These are phyloP conservation scores for Sequoia sempervirens DNA, from an alignment of 75 land plant genomes.

Conservation along the genomic window DNA sequence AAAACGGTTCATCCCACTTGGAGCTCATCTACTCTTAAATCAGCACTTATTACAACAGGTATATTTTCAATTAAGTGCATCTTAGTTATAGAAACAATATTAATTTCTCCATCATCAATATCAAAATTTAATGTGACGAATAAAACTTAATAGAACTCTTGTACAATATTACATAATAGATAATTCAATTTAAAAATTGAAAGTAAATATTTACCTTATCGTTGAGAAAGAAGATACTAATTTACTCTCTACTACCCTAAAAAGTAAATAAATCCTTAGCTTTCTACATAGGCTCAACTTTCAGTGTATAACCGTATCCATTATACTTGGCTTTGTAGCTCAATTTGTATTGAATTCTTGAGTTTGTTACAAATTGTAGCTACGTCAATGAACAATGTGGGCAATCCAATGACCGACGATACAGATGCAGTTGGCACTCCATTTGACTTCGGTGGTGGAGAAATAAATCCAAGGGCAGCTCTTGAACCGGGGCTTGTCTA, in stretches of 20 bases:
- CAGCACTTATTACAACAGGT: constrained; percentile 84
- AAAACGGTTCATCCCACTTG: constrained; percentile 54
- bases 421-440: constrained; percentile 40
- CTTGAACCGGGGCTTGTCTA: constrained; percentile 70
- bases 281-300: background rate
- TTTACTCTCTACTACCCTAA: no score
- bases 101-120: no score
- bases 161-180: background rate
- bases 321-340: background rate
- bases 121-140: background rate
- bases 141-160: background rate
- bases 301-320: background rate
- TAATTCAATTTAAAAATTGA: no score
- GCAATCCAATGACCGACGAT: constrained; percentile 25
- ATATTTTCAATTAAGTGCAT: no score
- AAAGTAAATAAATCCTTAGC: no score
- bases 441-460: constrained; percentile 67
- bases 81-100: no score
- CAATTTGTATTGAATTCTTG: background rate
- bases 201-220: no score
- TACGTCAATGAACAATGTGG: constrained; percentile 37
- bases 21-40: constrained; percentile 64
- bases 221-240: no score
- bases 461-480: constrained; percentile 41
- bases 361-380: constrained; percentile 25